Evolutionary conservation across 1,284 basidiomycete species (phyloP).

Genomic region (Ustilago esculenta): DNA sequence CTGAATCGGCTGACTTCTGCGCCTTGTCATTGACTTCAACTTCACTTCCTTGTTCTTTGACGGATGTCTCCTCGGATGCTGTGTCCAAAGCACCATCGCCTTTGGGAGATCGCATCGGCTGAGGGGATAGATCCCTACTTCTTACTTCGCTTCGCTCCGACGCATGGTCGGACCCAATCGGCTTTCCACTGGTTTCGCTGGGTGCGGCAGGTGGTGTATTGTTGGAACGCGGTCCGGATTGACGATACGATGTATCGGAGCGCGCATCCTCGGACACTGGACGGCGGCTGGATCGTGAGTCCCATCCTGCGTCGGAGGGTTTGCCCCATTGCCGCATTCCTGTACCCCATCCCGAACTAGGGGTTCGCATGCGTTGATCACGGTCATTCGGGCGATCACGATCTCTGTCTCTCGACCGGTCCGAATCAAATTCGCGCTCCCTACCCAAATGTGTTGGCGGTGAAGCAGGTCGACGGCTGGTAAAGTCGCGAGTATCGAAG

Average conservation of each 20-base stretch:
- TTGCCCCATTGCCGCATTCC: constrained; percentile 44
- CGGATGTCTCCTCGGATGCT: not conserved
- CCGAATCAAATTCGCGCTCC: constrained; percentile 33
- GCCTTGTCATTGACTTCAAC: not conserved
- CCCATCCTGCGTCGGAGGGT: constrained; percentile 30
- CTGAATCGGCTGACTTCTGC: not conserved
- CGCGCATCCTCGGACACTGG: constrained; percentile 31
- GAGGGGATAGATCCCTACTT: constrained; percentile 33
- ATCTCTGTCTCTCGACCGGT: constrained; percentile 41
- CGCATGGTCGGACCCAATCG: constrained; percentile 16
- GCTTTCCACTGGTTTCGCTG: constrained; percentile 12
- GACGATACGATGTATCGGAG: constrained; percentile 33
- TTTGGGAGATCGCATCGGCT: constrained; percentile 4
- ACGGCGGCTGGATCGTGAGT: constrained; percentile 12
- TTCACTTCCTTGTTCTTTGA: not conserved
- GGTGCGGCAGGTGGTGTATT: constrained; percentile 24
- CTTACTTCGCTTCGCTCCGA: constrained; percentile 27
- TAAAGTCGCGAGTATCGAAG: constrained; percentile 32
- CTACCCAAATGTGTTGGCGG: constrained; percentile 12
- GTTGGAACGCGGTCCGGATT: constrained; percentile 16
- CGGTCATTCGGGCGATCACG: constrained; percentile 30
- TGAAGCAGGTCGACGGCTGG: constrained; percentile 23
- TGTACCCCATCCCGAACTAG: constrained; percentile 19
- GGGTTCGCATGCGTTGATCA: constrained; percentile 18
- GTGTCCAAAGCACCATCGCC: not conserved